Conservation (phyloP, 73 alveolate species). For the Diophrys appendiculata region DNA sequence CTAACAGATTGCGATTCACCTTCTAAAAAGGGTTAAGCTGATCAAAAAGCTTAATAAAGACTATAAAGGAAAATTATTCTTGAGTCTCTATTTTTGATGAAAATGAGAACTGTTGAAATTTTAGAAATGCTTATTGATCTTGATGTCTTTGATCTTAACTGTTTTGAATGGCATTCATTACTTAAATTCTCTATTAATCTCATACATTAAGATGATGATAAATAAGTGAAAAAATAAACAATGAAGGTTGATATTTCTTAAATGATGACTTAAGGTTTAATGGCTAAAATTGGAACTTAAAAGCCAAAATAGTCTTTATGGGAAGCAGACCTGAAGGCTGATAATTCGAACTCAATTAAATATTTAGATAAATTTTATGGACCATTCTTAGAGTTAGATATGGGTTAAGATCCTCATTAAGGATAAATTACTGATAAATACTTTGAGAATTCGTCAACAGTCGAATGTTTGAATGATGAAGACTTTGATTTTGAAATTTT, state of each 20-base stretch:
- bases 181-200: slow-evolving; percentile 32
- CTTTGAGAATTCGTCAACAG: too few species aligned
- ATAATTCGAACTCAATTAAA: too few species aligned
- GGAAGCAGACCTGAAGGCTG: too few species aligned
- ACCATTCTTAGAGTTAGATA: too few species aligned
- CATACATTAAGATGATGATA: too few species aligned
- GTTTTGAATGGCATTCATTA: slow-evolving; percentile 42
- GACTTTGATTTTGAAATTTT: slow-evolving; percentile 13
- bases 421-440: too few species aligned
- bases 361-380: too few species aligned
- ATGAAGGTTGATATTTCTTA: not conserved
- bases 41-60: not conserved
- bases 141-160: not conserved
- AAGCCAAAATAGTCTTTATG: too few species aligned
- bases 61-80: not conserved
- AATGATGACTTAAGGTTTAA: not conserved
- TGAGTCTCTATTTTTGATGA: slow-evolving; percentile 26
- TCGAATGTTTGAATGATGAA: too few species aligned
- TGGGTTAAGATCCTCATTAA: too few species aligned
- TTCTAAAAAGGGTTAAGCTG: not conserved
- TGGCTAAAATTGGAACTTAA: not conserved
- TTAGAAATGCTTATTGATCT: slow-evolving; percentile 6
- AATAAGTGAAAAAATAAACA: too few species aligned
- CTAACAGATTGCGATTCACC: not conserved
- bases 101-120: slow-evolving; percentile 11